Evolutionary conservation across 805 yeast genomes (phyloP).

Genomic region (Myxozyma lipomycoides): DNA sequence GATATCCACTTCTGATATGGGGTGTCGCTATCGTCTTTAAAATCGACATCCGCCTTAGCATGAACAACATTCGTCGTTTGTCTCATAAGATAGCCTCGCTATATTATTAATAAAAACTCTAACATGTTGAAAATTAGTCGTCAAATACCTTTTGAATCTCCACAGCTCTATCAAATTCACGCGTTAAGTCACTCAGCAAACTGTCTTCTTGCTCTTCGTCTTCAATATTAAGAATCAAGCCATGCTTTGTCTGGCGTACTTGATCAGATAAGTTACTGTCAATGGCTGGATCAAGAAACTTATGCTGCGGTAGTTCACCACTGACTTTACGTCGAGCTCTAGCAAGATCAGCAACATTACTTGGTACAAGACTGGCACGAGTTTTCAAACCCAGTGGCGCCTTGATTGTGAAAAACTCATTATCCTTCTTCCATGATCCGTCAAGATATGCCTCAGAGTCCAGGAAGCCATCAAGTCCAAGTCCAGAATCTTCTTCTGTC

Average conservation of each 20-base stretch:
- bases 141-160: conserved; percentile 17
- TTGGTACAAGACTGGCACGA: conserved; percentile 24
- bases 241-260: not conserved
- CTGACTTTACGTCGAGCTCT: conserved; percentile 14
- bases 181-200: conserved; percentile 12
- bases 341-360: conserved; percentile 14
- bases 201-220: conserved; percentile 4
- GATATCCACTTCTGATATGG: conserved; percentile 2
- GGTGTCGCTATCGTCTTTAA: conserved; percentile 3
- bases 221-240: conserved; percentile 14
- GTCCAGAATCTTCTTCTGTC: conserved; percentile 6
- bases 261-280: conserved; percentile 4
- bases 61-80: conserved; percentile 23
- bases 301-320: conserved; percentile 5
- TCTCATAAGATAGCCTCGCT: conserved; percentile 25
- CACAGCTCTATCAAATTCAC: conserved; percentile 23
- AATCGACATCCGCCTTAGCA: conserved; percentile 18
- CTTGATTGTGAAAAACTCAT: conserved; percentile 12
- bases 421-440: not conserved
- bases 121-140: not conserved
- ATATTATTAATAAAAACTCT: not conserved
- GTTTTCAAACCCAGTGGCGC: conserved; percentile 18
- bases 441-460: conserved; percentile 10
- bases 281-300: conserved; percentile 10
- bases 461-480: conserved; percentile 22